Base-by-base conservation (phyloP, 371 early-diverging fungal species). In the Mortierella sp. region DNA sequence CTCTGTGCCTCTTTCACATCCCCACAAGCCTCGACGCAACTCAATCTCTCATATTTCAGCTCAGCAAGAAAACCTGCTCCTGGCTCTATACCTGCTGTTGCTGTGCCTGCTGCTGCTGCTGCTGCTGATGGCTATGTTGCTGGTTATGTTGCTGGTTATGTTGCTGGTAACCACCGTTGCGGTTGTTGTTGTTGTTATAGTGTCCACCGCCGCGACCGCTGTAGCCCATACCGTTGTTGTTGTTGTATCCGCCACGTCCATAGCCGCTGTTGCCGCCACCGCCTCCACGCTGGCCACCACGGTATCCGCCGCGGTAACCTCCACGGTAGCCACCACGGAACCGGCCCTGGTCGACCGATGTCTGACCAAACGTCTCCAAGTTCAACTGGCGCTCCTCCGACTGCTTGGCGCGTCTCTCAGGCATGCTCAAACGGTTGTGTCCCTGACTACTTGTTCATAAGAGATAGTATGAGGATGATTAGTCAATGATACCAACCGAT, bases 311-410 rank as follows among this genome's bases (percentile, higher is more conserved):
- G 65, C 90, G 89, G 43, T 90, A 89, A 27, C 93, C 91, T 46
- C 93, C 90, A 63, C 93, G 92, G 81, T 91, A 88, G 63, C 91
- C 89, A 65, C 92, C 90, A 76, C 94, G 92, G 89, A 90, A 93
- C 76, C 95, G 89, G 56, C 92, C 92, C 79, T 90, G 91, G 58
- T 94, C 93, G 14, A 93, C 90, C 29, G 94, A 92, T 10, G 93
- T 90, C 89, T 97, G 97, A 49, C 98, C 99, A 93, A 98, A 98
- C 2, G 99, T 98, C 89, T 98, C 99, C 88, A 97, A 86, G 88
- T 98, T 98, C 78, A 96, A 88, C 76, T 93, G 93, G 44, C 98
- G 94, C 90, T 99, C 98, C 84, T 97, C 96, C 32, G 94, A 92
- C 88, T 92, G 91, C 70, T 95, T 94, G 70, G 93, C 92, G 51